Conservation (phyloP, 441 rosid genomes). For the Kokia cookei region DNA sequence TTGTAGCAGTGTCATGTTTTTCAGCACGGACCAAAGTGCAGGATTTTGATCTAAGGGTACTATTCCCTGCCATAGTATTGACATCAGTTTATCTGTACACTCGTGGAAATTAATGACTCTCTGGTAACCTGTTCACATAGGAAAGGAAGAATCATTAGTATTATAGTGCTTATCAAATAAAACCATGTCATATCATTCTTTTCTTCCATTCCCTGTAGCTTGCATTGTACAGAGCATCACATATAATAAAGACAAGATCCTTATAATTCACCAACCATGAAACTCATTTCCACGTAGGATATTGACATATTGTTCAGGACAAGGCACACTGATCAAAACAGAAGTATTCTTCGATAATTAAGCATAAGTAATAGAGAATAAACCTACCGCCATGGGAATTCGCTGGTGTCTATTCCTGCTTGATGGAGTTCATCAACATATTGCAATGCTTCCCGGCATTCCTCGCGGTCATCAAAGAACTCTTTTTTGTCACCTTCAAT, state of each 20-base stretch:
- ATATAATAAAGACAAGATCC: not conserved
- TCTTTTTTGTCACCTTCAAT: conserved; percentile 78
- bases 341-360: not conserved
- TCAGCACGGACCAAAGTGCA: not conserved
- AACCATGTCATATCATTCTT: not conserved
- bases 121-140: conserved; percentile 66
- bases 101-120: conserved; percentile 52
- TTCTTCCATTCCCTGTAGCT: not conserved
- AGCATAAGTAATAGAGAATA: not conserved
- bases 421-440: conserved; percentile 90
- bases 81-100: not conserved
- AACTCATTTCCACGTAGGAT: not conserved
- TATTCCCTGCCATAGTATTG: not conserved
- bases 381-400: conserved; percentile 97
- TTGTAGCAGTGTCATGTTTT: not conserved
- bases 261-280: not conserved
- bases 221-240: not conserved
- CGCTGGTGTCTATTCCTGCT: conserved; percentile 95
- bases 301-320: not conserved
- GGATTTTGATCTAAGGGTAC: not conserved
- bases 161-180: not conserved
- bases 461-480: conserved; percentile 86
- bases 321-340: not conserved
- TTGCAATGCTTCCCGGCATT: conserved; percentile 89
- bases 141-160: not conserved